These are phyloP conservation scores for Massospora cicadina DNA, from an alignment of 371 early-diverging fungal species.

Conservation along the genomic window DNA sequence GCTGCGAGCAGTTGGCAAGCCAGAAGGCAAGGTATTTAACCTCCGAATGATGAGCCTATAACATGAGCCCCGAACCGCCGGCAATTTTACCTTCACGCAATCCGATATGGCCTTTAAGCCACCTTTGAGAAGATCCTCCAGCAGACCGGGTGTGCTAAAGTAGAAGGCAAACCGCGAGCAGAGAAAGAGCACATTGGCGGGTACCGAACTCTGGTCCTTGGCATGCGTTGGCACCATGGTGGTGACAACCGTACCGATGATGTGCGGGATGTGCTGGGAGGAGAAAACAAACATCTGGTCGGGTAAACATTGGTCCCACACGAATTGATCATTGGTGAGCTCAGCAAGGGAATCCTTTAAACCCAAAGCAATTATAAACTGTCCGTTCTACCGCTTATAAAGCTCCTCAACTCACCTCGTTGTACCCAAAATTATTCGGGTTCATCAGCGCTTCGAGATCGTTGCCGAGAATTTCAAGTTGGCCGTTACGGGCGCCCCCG, in stretches of 20 bases:
- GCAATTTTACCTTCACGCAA: constrained; percentile 11
- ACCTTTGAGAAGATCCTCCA: constrained; percentile 43
- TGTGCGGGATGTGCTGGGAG: constrained; percentile 36
- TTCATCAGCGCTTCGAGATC: constrained; percentile 7
- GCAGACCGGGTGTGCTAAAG: constrained; percentile 44
- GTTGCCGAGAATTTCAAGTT: constrained; percentile 6
- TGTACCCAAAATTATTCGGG: constrained; percentile 7
- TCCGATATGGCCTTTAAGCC: constrained; percentile 37
- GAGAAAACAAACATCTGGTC: constrained; percentile 88
- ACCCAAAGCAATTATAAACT: neutral
- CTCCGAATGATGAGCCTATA: constrained; percentile 21
- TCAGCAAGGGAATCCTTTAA: constrained; percentile 8
- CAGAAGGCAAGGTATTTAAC: constrained; percentile 45
- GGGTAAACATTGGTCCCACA: constrained; percentile 55
- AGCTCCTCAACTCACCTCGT: neutral
- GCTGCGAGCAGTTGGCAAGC: constrained; percentile 56
- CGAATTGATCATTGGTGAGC: constrained; percentile 24
- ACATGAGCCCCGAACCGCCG: constrained; percentile 2
- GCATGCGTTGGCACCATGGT: constrained; percentile 34
- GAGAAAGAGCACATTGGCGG: constrained; percentile 73
- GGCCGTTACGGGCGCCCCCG: neutral
- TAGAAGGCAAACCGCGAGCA: constrained; percentile 73
- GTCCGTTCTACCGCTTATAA: neutral
- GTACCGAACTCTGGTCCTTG: constrained; percentile 37
- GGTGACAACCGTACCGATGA: constrained; percentile 48